These are phyloP conservation scores for Sanghuangporus sanghuang DNA, from an alignment of 1,284 basidiomycete species.

Conservation along the genomic window DNA sequence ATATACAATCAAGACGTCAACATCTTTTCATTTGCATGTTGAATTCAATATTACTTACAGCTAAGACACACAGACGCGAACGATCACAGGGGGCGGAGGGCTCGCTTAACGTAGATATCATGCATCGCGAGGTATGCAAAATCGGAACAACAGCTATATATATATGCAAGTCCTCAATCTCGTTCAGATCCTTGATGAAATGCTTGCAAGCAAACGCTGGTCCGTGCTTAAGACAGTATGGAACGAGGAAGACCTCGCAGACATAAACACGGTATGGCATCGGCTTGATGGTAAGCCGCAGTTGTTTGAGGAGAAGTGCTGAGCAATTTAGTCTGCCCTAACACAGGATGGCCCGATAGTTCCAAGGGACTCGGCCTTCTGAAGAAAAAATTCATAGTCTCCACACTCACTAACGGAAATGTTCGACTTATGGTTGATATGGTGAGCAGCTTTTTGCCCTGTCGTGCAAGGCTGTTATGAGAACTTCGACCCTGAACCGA, in stretches of 20 bases:
- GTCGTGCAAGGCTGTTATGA: neutral
- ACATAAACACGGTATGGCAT: slow-evolving; percentile 53
- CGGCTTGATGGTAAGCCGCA: slow-evolving; percentile 38
- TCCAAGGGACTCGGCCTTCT: slow-evolving; percentile 43
- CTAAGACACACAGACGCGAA: slow-evolving; percentile 21
- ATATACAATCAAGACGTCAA: slow-evolving; percentile 45
- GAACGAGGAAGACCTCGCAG: slow-evolving; percentile 36
- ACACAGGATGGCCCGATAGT: slow-evolving; percentile 54
- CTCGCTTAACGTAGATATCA: slow-evolving; percentile 45
- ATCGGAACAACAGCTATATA: neutral
- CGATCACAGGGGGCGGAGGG: slow-evolving; percentile 43
- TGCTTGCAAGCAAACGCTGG: slow-evolving; percentile 47
- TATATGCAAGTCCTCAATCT: neutral
- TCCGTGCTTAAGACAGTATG: slow-evolving; percentile 36
- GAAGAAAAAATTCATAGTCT: slow-evolving; percentile 46
- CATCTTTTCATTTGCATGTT: slow-evolving; percentile 8
- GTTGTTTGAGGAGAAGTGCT: neutral
- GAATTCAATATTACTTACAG: neutral
- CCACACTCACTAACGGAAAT: slow-evolving; percentile 59
- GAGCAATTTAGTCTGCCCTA: neutral
- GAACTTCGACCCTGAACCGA: neutral
- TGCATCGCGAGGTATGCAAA: slow-evolving; percentile 47
- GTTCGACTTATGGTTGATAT: slow-evolving; percentile 54
- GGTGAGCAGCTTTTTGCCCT: slow-evolving; percentile 30
- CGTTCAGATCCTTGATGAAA: slow-evolving; percentile 48